phyloP scores from a whole-genome alignment of 2,329 filamentous ascomycete genomes.

The Cladophialophora immunda region DNA sequence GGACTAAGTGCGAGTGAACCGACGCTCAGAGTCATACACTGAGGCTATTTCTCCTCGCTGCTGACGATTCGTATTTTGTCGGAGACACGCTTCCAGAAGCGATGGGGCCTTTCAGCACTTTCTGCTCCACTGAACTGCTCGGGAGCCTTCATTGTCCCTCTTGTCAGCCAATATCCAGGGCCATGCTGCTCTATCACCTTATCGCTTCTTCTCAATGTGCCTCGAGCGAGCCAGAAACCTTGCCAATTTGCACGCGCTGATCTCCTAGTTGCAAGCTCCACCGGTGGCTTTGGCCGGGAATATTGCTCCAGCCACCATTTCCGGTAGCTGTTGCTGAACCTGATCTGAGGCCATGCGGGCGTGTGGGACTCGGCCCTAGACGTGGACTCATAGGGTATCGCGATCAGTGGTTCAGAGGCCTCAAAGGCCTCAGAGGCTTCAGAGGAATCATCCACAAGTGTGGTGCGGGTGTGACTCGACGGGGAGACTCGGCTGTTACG shows the following conservation, averaged over 20 bases:
- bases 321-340: conserved; percentile 7
- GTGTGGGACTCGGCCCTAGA: background rate
- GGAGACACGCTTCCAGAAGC: conserved; percentile 3
- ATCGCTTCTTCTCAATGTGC: conserved; percentile 16
- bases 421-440: background rate
- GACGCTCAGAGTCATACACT: background rate
- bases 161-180: conserved; percentile 3
- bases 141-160: background rate
- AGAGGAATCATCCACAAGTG: background rate
- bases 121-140: background rate
- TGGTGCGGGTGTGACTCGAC: conserved; percentile 2
- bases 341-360: conserved; percentile 8
- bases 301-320: conserved; percentile 6
- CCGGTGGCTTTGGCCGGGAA: background rate
- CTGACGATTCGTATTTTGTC: conserved; percentile 7
- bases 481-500: background rate
- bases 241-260: background rate
- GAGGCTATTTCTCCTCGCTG: background rate
- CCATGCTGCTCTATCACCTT: background rate
- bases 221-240: conserved; percentile 15
- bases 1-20: background rate
- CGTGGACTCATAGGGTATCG: conserved; percentile 9
- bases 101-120: background rate
- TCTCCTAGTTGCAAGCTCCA: background rate
- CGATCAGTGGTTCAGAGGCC: background rate